phyloP scores from a whole-genome alignment of 306 rosid genomes.

The Mimosa pudica region DNA sequence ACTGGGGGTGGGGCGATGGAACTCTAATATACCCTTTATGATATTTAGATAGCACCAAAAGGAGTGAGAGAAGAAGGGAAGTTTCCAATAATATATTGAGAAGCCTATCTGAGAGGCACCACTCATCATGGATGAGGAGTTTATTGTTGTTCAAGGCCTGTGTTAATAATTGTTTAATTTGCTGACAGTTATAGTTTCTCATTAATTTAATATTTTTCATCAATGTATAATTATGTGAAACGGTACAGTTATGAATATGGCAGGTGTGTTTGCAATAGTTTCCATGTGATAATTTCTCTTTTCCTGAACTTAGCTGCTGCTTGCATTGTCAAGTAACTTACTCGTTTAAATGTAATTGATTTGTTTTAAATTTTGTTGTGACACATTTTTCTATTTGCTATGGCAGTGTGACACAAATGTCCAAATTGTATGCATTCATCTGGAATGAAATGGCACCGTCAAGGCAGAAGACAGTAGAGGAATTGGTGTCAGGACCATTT shows the following conservation, averaged over 20 bases:
- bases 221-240: background rate
- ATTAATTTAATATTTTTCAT: background rate
- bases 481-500: slow-evolving; percentile 64
- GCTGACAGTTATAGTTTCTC: background rate
- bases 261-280: background rate
- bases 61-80: background rate
- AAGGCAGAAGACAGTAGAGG: slow-evolving; percentile 59
- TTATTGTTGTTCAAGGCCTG: background rate
- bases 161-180: background rate
- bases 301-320: background rate
- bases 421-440: slow-evolving; percentile 68
- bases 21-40: too few species aligned
- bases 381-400: slow-evolving; percentile 18
- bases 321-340: background rate
- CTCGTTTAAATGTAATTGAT: slow-evolving; percentile 8
- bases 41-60: too few species aligned
- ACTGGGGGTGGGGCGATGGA: too few species aligned
- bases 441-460: slow-evolving; percentile 80
- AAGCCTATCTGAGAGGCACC: background rate
- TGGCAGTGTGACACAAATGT: slow-evolving; percentile 77
- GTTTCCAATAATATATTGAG: background rate
- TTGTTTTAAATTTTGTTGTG: background rate
- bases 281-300: background rate
- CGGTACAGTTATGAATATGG: background rate
- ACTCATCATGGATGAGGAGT: background rate